A percentile compares a stretch with the other conserved stretches of the same genome.
phyloP scores from a whole-genome alignment of 305 asterid species.

The Solanum hybrid region DNA sequence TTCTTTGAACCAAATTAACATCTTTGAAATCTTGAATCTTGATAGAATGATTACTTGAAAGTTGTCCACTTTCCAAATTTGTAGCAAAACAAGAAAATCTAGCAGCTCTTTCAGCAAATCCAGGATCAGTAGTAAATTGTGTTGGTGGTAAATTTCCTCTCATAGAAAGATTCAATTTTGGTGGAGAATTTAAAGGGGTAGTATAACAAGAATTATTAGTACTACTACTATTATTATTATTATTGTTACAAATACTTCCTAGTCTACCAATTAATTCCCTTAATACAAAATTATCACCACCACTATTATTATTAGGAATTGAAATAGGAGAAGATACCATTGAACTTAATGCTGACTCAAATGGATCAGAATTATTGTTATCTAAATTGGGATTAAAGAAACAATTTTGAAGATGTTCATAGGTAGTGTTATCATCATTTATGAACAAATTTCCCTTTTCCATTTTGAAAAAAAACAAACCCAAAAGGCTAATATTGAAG shows the following conservation, averaged over 20 bases:
- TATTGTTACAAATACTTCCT: conserved; percentile 43
- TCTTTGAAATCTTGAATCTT: conserved; percentile 26
- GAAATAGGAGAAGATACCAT: conserved; percentile 36
- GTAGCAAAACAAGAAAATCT: conserved; percentile 52
- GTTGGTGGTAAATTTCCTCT: conserved; percentile 25
- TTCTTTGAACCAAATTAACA: conserved; percentile 30
- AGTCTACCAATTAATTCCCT: conserved; percentile 66
- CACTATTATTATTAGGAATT: neutral
- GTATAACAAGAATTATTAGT: conserved; percentile 43
- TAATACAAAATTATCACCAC: conserved; percentile 39
- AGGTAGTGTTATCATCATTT: conserved; percentile 1
- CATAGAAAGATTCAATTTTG: conserved; percentile 46
- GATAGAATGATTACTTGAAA: conserved; percentile 27
- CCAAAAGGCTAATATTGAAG: neutral
- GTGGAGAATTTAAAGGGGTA: conserved; percentile 73
- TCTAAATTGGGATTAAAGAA: conserved; percentile 49
- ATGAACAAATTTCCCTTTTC: conserved; percentile 18
- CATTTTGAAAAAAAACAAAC: neutral
- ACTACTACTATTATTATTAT: conserved; percentile 21
- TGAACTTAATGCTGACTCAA: conserved; percentile 80
- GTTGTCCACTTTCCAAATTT: conserved; percentile 31
- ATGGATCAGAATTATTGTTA: conserved; percentile 27
- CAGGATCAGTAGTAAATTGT: conserved; percentile 51
- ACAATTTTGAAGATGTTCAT: conserved; percentile 28
- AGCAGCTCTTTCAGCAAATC: conserved; percentile 62